phyloP scores from a whole-genome alignment of 192 early-diverging fungal species.

The Gamsiella multidivaricata region DNA sequence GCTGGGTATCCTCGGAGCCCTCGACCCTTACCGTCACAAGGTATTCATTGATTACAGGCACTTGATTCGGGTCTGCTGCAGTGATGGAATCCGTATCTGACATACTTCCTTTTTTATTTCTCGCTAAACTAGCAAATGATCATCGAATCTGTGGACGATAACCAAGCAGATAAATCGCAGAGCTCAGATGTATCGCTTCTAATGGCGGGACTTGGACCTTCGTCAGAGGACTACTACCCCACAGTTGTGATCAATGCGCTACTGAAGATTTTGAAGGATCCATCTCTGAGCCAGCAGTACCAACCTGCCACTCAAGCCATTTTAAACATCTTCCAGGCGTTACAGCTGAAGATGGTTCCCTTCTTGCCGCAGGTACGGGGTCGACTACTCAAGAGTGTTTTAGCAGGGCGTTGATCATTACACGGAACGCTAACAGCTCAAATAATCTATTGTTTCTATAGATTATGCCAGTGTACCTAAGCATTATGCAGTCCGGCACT shows the following conservation, averaged over 20 bases:
- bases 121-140: slow-evolving; percentile 56
- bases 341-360: slow-evolving; percentile 89
- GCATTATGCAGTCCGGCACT: slow-evolving; percentile 87
- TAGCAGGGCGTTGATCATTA: not conserved
- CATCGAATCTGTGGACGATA: slow-evolving; percentile 60
- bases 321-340: slow-evolving; percentile 92
- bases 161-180: slow-evolving; percentile 60
- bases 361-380: slow-evolving; percentile 88
- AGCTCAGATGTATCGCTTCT: slow-evolving; percentile 66
- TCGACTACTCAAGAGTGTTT: too few relatives aligned
- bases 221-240: slow-evolving; percentile 91
- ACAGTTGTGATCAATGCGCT: slow-evolving; percentile 89
- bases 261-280: slow-evolving; percentile 89
- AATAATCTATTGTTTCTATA: too few relatives aligned
- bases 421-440: too few relatives aligned
- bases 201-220: slow-evolving; percentile 78
- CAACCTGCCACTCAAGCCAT: slow-evolving; percentile 89
- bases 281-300: slow-evolving; percentile 84
- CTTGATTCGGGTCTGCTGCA: not conserved
- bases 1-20: slow-evolving; percentile 93
- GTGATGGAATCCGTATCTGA: not conserved
- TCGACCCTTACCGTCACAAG: slow-evolving; percentile 89
- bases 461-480: slow-evolving; percentile 91
- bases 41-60: slow-evolving; percentile 30
- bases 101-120: not conserved